Base-by-base conservation (phyloP, 495 filamentous ascomycete genomes). In the Neurospora sp. region DNA sequence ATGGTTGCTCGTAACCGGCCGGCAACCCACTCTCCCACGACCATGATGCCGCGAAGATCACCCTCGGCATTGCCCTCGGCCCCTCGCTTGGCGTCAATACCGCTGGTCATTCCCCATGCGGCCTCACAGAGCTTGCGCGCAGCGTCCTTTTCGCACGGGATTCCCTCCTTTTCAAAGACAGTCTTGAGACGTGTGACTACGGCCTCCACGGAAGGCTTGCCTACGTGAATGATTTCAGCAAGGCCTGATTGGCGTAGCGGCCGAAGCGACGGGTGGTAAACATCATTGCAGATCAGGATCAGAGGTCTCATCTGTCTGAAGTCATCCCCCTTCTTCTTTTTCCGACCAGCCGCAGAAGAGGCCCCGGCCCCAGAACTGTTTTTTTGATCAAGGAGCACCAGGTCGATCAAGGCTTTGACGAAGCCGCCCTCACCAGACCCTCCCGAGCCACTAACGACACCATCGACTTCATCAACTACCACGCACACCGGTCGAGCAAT, bases 391-490 rank as follows among this genome's bases (percentile, higher is more conserved):
- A 91, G 85, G 22, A 90, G 80, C 42, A 98, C 89, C 2, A 99
- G 86, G 74, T 98, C 96, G 72, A 98, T 92, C 74, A 99, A 83
- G 8, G 96, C 96, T 80, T 94, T 97, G 80, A 98, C 90, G 75
- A 99, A 99, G 3, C 96, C 96, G 31, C 94, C 94, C 69, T 89
- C 90, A 41, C 88, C 90, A 35, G 84, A 83, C 27, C 83, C 89
- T 17, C 92, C 91, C 72, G 89, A 89, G 20, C 96, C 93, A 42
- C 89, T 85, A 45, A 94, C 92, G 5, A 96, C 95, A 61, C 96
- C 96, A 78, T 99, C 96, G 6, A 98, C 95, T 81, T 99, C 96
- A 77, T 99, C 96, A 1, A 99, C 92, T 10, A 99, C 89, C 7
- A 99, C 90, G 76, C 96, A 98, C 2, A 98, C 90, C 12, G 96